Evolutionary conservation across 2,329 filamentous ascomycete species (phyloP).

Genomic region (Claviceps quebecensis): DNA sequence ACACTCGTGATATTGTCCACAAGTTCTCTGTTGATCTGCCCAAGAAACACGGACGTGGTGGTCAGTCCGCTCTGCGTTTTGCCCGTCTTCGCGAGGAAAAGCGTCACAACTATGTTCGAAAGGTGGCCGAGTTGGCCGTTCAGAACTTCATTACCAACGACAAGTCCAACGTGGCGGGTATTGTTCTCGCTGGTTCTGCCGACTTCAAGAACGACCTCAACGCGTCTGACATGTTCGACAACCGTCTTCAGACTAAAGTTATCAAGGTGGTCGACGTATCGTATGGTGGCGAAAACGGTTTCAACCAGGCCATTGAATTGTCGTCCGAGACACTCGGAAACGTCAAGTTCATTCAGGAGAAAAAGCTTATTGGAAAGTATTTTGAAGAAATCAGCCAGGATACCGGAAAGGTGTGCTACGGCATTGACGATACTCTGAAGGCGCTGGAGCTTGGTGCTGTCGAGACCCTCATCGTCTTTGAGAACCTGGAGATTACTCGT

Average conservation of each 20-base stretch:
- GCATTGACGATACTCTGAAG: conserved; percentile 94
- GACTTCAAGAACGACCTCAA: conserved; percentile 99
- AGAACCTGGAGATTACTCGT: conserved; percentile 90
- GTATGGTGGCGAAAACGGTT: conserved; percentile 97
- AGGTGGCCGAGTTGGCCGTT: conserved; percentile 92
- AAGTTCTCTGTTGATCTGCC: conserved; percentile 98
- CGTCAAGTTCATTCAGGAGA: conserved; percentile 99
- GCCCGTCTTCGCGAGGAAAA: conserved; percentile 98
- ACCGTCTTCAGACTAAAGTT: conserved; percentile 81
- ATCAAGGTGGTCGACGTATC: conserved; percentile 99
- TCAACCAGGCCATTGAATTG: conserved; percentile 98
- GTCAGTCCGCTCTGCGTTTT: conserved; percentile 98
- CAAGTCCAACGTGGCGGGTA: conserved; percentile 92
- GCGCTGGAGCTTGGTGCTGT: conserved; percentile 90
- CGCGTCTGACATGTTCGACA: conserved; percentile 92
- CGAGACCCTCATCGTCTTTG: conserved; percentile 89
- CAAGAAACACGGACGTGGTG: conserved; percentile 99
- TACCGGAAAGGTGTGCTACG: conserved; percentile 92
- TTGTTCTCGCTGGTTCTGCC: conserved; percentile 91
- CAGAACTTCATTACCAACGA: conserved; percentile 98
- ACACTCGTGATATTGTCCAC: conserved; percentile 91
- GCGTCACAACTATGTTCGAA: conserved; percentile 98
- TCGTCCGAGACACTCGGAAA: conserved; percentile 92
- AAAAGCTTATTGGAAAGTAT: conserved; percentile 98
- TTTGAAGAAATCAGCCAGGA: conserved; percentile 99